Percentiles rank a stretch among this genome's conserved stretches.
Evolutionary conservation across 2,329 filamentous ascomycete genomes (phyloP).

Genomic region (Teratosphaeria nubilosa): DNA sequence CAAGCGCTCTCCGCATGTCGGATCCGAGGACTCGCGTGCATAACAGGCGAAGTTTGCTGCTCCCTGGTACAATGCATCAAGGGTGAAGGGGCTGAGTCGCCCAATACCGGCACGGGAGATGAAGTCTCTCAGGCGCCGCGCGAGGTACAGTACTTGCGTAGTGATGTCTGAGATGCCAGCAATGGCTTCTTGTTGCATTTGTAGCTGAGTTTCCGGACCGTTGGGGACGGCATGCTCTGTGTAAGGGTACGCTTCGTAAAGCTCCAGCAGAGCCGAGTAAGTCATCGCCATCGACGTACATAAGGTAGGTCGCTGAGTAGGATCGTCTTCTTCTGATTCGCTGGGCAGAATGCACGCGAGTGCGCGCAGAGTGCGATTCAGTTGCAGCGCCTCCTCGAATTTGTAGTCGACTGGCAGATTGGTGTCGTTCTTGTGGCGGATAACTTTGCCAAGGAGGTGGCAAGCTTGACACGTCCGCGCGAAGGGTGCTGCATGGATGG

Average conservation of each 20-base stretch:
- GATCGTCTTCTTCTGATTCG: conserved; percentile 16
- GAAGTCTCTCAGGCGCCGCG: conserved; percentile 7
- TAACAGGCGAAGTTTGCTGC: conserved; percentile 27
- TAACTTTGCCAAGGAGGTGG: conserved; percentile 25
- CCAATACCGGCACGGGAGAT: conserved; percentile 7
- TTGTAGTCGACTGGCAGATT: conserved; percentile 19
- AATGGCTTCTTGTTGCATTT: conserved; percentile 27
- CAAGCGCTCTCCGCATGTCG: conserved; percentile 10
- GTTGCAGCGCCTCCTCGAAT: conserved; percentile 25
- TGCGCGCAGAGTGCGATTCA: conserved; percentile 17
- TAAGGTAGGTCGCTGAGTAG: conserved; percentile 8
- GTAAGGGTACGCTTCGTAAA: too few relatives aligned
- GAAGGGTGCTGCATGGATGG: conserved; percentile 20
- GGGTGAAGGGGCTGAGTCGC: conserved; percentile 15
- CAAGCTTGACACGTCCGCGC: conserved; percentile 27
- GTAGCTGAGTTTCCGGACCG: conserved; percentile 10
- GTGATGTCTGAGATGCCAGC: conserved; percentile 13
- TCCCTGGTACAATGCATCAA: conserved; percentile 27
- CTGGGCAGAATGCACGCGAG: conserved; percentile 10
- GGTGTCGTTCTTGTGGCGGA: conserved; percentile 23
- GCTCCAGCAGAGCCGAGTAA: conserved; percentile 15
- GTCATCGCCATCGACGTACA: conserved; percentile 26
- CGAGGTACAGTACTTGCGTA: conserved; percentile 10
- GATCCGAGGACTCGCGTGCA: conserved; percentile 22
- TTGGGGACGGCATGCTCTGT: too few relatives aligned